phyloP scores from a whole-genome alignment of 306 rosid species.

The Heteromeles arbutifolia region DNA sequence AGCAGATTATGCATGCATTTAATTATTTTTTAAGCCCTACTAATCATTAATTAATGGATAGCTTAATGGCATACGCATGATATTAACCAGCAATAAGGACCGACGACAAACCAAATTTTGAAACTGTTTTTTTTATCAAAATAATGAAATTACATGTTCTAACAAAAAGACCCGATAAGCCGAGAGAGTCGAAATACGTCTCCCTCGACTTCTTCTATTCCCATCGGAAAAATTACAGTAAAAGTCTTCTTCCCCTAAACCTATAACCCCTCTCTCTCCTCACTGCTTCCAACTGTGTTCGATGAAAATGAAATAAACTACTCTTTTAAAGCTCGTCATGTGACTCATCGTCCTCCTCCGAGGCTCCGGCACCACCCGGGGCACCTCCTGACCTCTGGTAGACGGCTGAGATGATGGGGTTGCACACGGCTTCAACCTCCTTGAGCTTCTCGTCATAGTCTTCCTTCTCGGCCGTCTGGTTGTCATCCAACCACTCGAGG shows the following conservation, averaged over 20 bases:
- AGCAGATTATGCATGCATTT: background rate
- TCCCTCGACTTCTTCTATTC: constrained; percentile 14
- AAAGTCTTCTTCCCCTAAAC: constrained; percentile 18
- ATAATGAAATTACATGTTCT: constrained; percentile 23
- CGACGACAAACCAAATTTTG: background rate
- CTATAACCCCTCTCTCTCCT: constrained; percentile 19
- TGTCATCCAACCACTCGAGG: constrained; percentile 93
- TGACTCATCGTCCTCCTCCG: constrained; percentile 65
- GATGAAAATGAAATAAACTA: constrained; percentile 1
- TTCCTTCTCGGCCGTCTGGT: constrained; percentile 83
- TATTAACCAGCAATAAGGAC: too few species aligned
- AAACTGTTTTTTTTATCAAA: constrained; percentile 8
- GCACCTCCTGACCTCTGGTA: constrained; percentile 92
- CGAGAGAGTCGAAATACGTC: constrained; percentile 23
- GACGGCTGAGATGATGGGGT: constrained; percentile 78
- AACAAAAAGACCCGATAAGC: constrained; percentile 9
- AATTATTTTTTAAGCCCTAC: too few species aligned
- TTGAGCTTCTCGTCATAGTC: constrained; percentile 94
- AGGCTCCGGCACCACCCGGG: constrained; percentile 47
- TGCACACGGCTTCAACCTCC: constrained; percentile 93
- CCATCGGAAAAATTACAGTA: constrained; percentile 35
- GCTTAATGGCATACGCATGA: background rate
- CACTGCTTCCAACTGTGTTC: constrained; percentile 1
- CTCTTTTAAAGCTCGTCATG: constrained; percentile 74
- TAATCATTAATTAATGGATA: background rate